Evolutionary conservation across 257 asterid genomes (phyloP).

Genomic region (Schizonepeta tenuifolia): DNA sequence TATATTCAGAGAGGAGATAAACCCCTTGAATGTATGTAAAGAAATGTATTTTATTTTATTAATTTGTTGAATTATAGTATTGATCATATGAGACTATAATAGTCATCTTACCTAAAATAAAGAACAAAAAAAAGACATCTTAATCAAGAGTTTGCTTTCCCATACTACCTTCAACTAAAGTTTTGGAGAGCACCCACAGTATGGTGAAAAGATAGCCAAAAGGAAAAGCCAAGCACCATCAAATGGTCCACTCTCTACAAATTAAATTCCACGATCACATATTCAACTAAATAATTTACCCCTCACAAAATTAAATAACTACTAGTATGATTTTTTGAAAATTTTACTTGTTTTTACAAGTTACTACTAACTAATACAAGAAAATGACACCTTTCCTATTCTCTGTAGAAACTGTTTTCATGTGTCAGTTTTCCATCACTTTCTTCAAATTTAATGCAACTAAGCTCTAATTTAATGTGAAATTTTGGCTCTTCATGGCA

Average conservation of each 20-base stretch:
- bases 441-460: not conserved
- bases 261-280: not conserved
- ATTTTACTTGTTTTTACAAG: not conserved
- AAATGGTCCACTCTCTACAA: constrained; percentile 8
- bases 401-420: not conserved
- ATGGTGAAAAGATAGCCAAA: constrained; percentile 5
- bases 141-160: not conserved
- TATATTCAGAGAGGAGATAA: no score
- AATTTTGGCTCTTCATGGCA: constrained; percentile 10
- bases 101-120: not conserved
- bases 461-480: not conserved
- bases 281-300: not conserved
- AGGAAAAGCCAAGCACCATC: constrained; percentile 5
- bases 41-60: not conserved
- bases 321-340: not conserved
- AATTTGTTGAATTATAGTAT: not conserved
- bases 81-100: not conserved
- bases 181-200: constrained; percentile 1
- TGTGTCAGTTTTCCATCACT: constrained; percentile 13
- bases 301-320: not conserved
- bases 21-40: no score
- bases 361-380: not conserved
- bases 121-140: not conserved
- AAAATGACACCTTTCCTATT: not conserved
- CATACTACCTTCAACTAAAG: not conserved